Percentiles rank a stretch among this genome's conserved stretches.
phyloP scores from a whole-genome alignment of 192 early-diverging fungal genomes.

The Kickxella alabastrina region DNA sequence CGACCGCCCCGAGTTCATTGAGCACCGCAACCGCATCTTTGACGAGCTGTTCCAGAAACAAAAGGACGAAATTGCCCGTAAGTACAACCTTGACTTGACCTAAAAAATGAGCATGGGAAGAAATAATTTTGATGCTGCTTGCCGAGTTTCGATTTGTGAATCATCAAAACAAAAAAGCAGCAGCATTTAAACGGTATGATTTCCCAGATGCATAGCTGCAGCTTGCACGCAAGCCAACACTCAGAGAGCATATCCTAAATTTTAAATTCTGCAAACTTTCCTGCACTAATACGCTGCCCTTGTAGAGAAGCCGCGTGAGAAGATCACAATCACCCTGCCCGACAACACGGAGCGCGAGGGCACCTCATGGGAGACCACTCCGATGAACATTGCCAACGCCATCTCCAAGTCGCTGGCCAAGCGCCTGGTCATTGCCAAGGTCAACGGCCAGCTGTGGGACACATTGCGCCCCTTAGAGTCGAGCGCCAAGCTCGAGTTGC shows the following conservation, averaged over 20 bases:
- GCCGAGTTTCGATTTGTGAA: conserved; percentile 11
- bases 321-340: conserved; percentile 82
- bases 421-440: conserved; percentile 91
- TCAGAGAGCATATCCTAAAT: no score
- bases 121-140: background rate
- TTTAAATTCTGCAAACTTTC: background rate
- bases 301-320: conserved; percentile 67
- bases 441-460: conserved; percentile 87
- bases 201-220: no score
- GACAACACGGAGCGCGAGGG: conserved; percentile 80
- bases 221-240: no score
- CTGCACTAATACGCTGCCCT: background rate
- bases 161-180: conserved; percentile 6
- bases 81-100: conserved; percentile 4
- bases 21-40: conserved; percentile 52
- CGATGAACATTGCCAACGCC: conserved; percentile 81
- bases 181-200: no score
- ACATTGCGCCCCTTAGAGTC: conserved; percentile 80
- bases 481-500: conserved; percentile 75
- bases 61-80: conserved; percentile 44
- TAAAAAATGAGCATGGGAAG: no score
- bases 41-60: conserved; percentile 49
- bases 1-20: conserved; percentile 46
- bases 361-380: conserved; percentile 90
- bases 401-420: conserved; percentile 90